Percentiles rank a stretch among this genome's conserved stretches.
Evolutionary conservation across 177 flowering plant species (phyloP).

Genomic region (Tripterygium wilfordii): DNA sequence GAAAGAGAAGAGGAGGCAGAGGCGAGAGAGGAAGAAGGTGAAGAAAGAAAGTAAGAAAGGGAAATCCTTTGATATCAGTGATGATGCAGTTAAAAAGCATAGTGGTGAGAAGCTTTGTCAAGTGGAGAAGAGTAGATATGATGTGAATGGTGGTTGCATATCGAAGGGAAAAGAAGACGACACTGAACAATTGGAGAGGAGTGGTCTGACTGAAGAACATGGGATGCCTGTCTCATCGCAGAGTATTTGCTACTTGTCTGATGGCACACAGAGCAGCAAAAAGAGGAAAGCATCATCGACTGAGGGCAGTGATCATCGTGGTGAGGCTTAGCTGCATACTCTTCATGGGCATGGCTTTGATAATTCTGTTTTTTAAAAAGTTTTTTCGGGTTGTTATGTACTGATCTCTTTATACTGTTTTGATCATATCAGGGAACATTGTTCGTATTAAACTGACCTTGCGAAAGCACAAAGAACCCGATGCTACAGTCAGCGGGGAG

Average conservation of each 20-base stretch:
- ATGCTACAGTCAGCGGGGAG: slow-evolving; percentile 5
- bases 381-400: not conserved
- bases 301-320: not conserved
- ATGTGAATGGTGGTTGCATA: too few relatives aligned
- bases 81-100: not conserved
- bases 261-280: slow-evolving; percentile 33
- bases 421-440: slow-evolving; percentile 20
- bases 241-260: slow-evolving; percentile 28
- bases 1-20: slow-evolving; percentile 9
- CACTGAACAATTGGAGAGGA: slow-evolving; percentile 31
- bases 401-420: not conserved
- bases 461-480: slow-evolving; percentile 5
- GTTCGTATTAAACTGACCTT: slow-evolving; percentile 21
- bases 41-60: slow-evolving; percentile 10
- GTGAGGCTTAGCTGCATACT: not conserved
- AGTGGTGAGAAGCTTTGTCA: not conserved
- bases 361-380: not conserved
- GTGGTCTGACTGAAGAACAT: slow-evolving; percentile 45
- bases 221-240: slow-evolving; percentile 18
- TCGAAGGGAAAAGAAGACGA: slow-evolving; percentile 12
- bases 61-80: not conserved
- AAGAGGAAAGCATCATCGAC: slow-evolving; percentile 25
- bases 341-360: not conserved
- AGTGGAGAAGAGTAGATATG: not conserved
- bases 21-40: slow-evolving; percentile 15